These are phyloP conservation scores for Diaporthe helianthi DNA, from an alignment of 2,329 filamentous ascomycete genomes.

Conservation along the genomic window DNA sequence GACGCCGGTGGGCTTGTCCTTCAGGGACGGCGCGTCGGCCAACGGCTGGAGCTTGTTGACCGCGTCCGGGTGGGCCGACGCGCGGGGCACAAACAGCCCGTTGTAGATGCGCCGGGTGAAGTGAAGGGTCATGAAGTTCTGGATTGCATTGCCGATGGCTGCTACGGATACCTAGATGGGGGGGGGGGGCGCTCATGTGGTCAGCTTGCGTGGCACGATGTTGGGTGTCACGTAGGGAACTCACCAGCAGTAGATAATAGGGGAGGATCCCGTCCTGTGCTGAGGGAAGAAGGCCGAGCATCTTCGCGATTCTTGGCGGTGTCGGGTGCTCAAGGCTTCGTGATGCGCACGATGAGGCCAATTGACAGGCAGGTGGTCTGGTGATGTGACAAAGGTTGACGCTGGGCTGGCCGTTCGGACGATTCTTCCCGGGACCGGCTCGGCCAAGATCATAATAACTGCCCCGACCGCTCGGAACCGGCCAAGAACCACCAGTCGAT, in stretches of 20 bases:
- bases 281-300: conserved; percentile 58
- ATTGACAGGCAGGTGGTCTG: background rate
- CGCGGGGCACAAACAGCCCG: conserved; percentile 63
- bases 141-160: conserved; percentile 83
- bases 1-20: conserved; percentile 52
- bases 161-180: conserved; percentile 88
- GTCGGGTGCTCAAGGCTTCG: background rate
- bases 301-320: conserved; percentile 37
- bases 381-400: conserved; percentile 18
- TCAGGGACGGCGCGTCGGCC: conserved; percentile 50
- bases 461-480: background rate
- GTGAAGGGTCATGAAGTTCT: conserved; percentile 80
- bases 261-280: conserved; percentile 61
- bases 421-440: background rate
- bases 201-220: background rate
- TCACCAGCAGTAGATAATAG: conserved; percentile 65
- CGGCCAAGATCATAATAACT: conserved; percentile 13
- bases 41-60: conserved; percentile 60
- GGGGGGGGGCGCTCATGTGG: background rate
- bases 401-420: background rate
- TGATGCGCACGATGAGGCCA: background rate
- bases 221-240: conserved; percentile 36
- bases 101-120: conserved; percentile 91
- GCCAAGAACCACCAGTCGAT: background rate
- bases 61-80: conserved; percentile 48